These are phyloP conservation scores for Mrakia blollopis DNA, from an alignment of 768 basidiomycete genomes.

Conservation along the genomic window DNA sequence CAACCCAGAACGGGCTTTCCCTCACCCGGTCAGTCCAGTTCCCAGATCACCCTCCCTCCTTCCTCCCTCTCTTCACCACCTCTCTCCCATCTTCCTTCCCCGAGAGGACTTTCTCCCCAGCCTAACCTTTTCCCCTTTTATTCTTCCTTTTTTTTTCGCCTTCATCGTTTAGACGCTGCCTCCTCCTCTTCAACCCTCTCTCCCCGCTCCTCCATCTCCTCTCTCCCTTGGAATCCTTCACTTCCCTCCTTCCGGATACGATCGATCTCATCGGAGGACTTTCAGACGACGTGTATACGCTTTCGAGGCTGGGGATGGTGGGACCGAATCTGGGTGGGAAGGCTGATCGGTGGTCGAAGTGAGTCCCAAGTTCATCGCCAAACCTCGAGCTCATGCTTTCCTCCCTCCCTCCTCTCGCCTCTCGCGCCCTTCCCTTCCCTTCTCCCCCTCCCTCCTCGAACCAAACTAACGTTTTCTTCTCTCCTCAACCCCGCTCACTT, in stretches of 20 bases:
- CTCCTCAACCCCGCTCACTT: background rate
- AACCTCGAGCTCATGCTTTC: background rate
- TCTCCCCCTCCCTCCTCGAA: background rate
- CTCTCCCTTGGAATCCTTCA: slow-evolving; percentile 8
- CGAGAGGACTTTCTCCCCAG: no score
- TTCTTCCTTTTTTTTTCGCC: background rate
- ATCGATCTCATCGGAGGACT: slow-evolving; percentile 15
- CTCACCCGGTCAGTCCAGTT: background rate
- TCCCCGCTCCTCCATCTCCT: slow-evolving; percentile 9
- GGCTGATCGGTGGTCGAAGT: slow-evolving; percentile 13
- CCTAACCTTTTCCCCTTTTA: background rate
- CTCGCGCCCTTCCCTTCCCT: background rate
- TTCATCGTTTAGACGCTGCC: background rate
- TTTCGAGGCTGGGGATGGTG: background rate
- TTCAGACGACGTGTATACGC: slow-evolving; percentile 7
- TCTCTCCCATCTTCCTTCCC: no score
- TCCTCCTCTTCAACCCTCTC: slow-evolving; percentile 17
- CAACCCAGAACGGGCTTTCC: slow-evolving; percentile 2
- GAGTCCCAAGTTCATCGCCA: background rate
- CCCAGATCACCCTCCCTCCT: background rate
- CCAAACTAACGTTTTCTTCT: background rate
- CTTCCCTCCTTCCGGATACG: background rate
- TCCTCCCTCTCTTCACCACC: background rate
- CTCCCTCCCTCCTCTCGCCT: background rate
- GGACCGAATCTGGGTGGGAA: background rate